phyloP scores from a whole-genome alignment of 768 basidiomycete genomes.

The Xerocomus spinulosus region DNA sequence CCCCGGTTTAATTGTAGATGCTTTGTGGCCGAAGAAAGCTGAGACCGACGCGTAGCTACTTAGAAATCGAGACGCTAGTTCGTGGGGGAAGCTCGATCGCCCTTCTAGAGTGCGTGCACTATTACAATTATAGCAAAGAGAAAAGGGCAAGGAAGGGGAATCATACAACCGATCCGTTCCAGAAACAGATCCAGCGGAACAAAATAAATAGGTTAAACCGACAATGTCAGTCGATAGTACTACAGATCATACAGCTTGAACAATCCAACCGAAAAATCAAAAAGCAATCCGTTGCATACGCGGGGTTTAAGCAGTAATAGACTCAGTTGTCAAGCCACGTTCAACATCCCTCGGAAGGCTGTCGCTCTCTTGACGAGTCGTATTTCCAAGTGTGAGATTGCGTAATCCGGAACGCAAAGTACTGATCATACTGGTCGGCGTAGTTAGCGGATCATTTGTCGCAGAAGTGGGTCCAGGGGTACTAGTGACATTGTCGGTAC shows the following conservation, averaged over 20 bases:
- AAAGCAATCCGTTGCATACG: background rate
- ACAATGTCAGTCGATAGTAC: background rate
- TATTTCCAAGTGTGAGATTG: conserved; percentile 15
- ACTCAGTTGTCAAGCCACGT: conserved; percentile 16
- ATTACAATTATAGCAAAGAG: too few relatives aligned
- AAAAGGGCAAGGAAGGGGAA: too few relatives aligned
- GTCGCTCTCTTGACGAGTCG: conserved; percentile 18
- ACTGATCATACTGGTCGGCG: conserved; percentile 19
- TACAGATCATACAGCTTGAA: background rate
- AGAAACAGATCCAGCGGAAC: too few relatives aligned
- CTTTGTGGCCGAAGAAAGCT: too few relatives aligned
- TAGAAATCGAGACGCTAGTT: too few relatives aligned
- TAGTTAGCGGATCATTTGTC: conserved; percentile 11
- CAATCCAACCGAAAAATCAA: background rate
- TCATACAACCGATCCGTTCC: too few relatives aligned
- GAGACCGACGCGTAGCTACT: too few relatives aligned
- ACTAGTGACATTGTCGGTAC: background rate
- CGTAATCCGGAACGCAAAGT: conserved; percentile 27
- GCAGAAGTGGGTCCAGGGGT: background rate
- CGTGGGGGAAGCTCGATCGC: too few relatives aligned
- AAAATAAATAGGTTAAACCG: background rate
- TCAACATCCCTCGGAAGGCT: conserved; percentile 30
- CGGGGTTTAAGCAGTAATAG: conserved; percentile 6
- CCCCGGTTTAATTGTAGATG: too few relatives aligned
- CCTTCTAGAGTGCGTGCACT: too few relatives aligned